Evolutionary conservation across 257 asterid species (phyloP).

Genomic region (Thymus quinquecostatus): DNA sequence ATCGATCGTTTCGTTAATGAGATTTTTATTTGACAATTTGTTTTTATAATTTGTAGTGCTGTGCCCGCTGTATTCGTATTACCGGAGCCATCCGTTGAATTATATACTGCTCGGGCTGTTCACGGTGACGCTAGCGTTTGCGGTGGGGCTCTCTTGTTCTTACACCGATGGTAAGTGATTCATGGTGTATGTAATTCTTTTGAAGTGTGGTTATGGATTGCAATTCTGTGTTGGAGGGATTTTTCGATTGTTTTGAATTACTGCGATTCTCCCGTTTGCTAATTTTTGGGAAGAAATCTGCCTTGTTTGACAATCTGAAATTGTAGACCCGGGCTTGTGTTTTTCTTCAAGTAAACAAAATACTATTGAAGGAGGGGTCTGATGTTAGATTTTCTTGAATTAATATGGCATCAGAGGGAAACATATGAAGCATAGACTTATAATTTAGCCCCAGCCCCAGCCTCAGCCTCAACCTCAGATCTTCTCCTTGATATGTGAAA

Average conservation of each 20-base stretch:
- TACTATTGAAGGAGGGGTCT: not conserved
- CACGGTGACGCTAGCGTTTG: conserved; percentile 68
- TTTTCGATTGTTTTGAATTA: not conserved
- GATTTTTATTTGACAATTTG: not conserved
- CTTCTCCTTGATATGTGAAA: not conserved
- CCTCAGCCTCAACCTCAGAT: not conserved
- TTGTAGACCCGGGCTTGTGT: not conserved
- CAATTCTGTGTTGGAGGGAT: not conserved
- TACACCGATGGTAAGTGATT: conserved; percentile 61
- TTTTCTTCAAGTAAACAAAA: not conserved
- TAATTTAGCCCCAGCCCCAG: not conserved
- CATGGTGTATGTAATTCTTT: not conserved
- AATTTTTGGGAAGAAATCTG: not conserved
- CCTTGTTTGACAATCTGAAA: not conserved
- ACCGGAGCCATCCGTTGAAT: conserved; percentile 83
- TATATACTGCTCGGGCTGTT: conserved; percentile 77
- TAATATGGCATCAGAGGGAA: not conserved
- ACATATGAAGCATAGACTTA: not conserved
- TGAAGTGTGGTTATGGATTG: not conserved
- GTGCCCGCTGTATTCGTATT: conserved; percentile 70
- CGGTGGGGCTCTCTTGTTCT: conserved; percentile 80
- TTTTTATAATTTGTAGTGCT: conserved; percentile 52
- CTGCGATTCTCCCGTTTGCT: not conserved
- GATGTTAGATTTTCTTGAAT: not conserved
- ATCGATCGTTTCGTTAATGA: not conserved